phyloP scores from a whole-genome alignment of 352 stramenopile genomes.

The Globisporangium ultimum region DNA sequence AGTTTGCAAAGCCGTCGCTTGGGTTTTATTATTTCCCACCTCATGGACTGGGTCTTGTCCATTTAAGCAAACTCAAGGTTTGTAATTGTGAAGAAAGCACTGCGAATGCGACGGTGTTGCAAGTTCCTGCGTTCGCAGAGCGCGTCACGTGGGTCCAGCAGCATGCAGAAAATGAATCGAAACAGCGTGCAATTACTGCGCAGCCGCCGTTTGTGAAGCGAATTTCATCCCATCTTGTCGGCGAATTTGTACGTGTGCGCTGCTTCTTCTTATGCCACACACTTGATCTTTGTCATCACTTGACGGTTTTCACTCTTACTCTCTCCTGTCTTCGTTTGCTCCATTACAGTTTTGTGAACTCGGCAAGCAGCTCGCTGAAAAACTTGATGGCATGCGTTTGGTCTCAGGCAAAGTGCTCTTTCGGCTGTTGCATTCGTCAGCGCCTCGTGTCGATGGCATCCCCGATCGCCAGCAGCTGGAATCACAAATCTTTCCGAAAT shows the following conservation, averaged over 20 bases:
- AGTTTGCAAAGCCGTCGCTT: conserved; percentile 52
- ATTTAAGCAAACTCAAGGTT: conserved; percentile 22
- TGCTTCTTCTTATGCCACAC: not conserved
- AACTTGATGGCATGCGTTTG: conserved; percentile 92
- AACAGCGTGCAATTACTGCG: conserved; percentile 1
- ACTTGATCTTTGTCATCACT: too few species aligned
- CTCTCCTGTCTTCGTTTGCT: conserved; percentile 1
- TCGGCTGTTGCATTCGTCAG: conserved; percentile 72
- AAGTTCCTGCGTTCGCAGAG: conserved; percentile 23
- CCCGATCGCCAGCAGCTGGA: conserved; percentile 73
- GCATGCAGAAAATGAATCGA: not conserved
- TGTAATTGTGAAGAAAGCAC: not conserved
- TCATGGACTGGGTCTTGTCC: conserved; percentile 51
- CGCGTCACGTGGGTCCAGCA: conserved; percentile 14
- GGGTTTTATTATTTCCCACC: conserved; percentile 78
- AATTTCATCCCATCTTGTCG: conserved; percentile 37
- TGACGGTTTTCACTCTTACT: not conserved
- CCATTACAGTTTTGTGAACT: conserved; percentile 64
- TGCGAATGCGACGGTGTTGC: conserved; percentile 11
- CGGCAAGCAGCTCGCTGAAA: conserved; percentile 96
- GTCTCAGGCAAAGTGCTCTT: conserved; percentile 88
- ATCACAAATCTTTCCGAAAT: conserved; percentile 49
- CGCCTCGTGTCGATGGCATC: conserved; percentile 69
- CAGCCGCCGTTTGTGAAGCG: conserved; percentile 28
- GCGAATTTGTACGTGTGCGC: conserved; percentile 28